These are phyloP conservation scores for Zygoascus sp. DNA, from an alignment of 1,139 yeast genomes.

Conservation along the genomic window DNA sequence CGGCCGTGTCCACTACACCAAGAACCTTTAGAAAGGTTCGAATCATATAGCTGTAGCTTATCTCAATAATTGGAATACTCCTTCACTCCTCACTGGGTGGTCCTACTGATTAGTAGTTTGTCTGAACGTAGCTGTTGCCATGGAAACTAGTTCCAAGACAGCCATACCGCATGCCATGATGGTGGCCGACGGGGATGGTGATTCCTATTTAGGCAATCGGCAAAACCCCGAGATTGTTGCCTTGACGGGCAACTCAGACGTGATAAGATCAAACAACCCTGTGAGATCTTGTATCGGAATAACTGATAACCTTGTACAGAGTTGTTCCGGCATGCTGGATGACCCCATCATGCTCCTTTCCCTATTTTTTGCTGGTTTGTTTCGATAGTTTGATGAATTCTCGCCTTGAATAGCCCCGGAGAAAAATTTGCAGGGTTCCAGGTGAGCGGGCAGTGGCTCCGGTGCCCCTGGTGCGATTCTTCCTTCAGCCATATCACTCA, in stretches of 20 bases:
- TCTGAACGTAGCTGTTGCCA: neutral
- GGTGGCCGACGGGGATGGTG: no score
- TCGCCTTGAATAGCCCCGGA: no score
- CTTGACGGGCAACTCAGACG: neutral
- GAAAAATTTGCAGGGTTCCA: no score
- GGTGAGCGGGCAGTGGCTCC: no score
- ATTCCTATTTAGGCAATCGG: neutral
- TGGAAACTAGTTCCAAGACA: neutral
- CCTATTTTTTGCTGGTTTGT: no score
- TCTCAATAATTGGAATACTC: no score
- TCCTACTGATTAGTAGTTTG: neutral
- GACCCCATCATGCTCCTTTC: no score
- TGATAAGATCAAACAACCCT: neutral
- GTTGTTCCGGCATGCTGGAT: neutral
- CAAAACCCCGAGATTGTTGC: neutral
- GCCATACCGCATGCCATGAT: no score
- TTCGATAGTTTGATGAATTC: no score
- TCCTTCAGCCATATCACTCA: no score
- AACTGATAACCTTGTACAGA: neutral
- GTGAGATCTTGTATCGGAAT: neutral
- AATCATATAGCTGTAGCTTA: neutral
- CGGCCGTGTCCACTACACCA: constrained; percentile 21
- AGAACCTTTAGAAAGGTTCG: neutral
- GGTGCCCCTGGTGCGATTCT: no score
- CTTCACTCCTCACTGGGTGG: no score